These are phyloP conservation scores for Entomortierella lignicola DNA, from an alignment of 192 early-diverging fungal species.

Conservation along the genomic window DNA sequence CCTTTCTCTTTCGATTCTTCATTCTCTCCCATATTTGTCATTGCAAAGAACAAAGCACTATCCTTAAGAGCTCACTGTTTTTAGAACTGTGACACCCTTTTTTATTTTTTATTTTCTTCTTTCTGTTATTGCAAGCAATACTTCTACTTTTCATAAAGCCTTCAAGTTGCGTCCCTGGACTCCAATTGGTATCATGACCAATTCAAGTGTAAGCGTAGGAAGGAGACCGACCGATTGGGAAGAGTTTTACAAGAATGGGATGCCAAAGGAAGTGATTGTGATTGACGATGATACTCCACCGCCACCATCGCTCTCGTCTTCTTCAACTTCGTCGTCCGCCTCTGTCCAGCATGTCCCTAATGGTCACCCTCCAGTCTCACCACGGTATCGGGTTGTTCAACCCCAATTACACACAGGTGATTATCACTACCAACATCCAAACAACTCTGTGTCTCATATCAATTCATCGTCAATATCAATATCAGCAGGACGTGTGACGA, in stretches of 20 bases:
- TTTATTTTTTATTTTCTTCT: not conserved
- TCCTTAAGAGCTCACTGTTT: too few relatives aligned
- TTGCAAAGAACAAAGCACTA: too few relatives aligned
- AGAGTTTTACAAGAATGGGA: constrained; percentile 54
- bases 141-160: not conserved
- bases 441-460: not conserved
- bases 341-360: constrained; percentile 23
- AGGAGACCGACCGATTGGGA: constrained; percentile 42
- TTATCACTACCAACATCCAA: constrained; percentile 8
- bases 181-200: constrained; percentile 16
- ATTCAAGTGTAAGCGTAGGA: constrained; percentile 9
- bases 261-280: constrained; percentile 52
- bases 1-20: too few relatives aligned
- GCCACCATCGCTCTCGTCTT: constrained; percentile 37
- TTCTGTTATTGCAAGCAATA: not conserved
- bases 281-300: constrained; percentile 55
- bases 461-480: constrained; percentile 12
- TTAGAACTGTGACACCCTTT: not conserved
- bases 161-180: constrained; percentile 1
- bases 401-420: constrained; percentile 5
- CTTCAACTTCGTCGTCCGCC: constrained; percentile 30
- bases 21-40: too few relatives aligned
- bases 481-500: constrained; percentile 23
- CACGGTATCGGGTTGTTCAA: constrained; percentile 22
- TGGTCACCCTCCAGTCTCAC: constrained; percentile 13